Conservation (phyloP, 2,329 filamentous ascomycete species). For the Tolypocladium tropicale region DNA sequence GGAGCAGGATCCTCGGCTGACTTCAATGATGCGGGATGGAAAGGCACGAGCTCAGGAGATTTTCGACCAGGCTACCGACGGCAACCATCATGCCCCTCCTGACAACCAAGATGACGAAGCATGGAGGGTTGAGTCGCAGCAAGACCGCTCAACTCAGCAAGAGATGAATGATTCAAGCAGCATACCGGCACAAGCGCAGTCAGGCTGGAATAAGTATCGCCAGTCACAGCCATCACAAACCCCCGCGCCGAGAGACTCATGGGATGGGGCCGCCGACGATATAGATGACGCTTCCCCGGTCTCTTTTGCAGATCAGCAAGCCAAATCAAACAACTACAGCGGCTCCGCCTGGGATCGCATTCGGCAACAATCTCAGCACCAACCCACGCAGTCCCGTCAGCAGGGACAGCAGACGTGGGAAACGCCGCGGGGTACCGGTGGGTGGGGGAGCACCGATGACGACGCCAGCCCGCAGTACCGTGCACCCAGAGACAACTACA, state of each 20-base stretch:
- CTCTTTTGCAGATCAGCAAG: constrained; percentile 17
- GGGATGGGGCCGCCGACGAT: constrained; percentile 16
- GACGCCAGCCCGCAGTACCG: constrained; percentile 12
- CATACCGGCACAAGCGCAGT: constrained; percentile 2
- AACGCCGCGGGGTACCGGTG: constrained; percentile 5
- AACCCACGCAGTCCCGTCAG: constrained; percentile 10
- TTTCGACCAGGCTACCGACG: constrained; percentile 6
- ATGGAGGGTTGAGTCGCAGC: constrained; percentile 8
- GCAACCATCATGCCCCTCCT: background rate
- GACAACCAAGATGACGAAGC: constrained; percentile 4
- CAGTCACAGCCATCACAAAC: constrained; percentile 5
- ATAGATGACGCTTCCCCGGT: constrained; percentile 35
- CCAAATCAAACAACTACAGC: constrained; percentile 5
- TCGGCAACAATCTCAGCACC: constrained; percentile 24
- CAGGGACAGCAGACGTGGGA: constrained; percentile 10
- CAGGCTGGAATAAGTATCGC: constrained; percentile 7
- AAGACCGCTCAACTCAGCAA: constrained; percentile 3
- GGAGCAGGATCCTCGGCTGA: constrained; percentile 18
- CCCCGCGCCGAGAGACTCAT: constrained; percentile 6
- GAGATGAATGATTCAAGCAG: constrained; percentile 1
- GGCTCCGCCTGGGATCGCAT: constrained; percentile 36
- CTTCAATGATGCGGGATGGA: constrained; percentile 10
- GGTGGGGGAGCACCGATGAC: constrained; percentile 11
- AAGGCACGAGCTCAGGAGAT: constrained; percentile 7
- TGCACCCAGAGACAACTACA: constrained; percentile 16